A percentile compares a stretch with the other conserved stretches of the same genome.
Evolutionary conservation across 208 protist species (phyloP).

Genomic region (Trypanosoma scelopori): DNA sequence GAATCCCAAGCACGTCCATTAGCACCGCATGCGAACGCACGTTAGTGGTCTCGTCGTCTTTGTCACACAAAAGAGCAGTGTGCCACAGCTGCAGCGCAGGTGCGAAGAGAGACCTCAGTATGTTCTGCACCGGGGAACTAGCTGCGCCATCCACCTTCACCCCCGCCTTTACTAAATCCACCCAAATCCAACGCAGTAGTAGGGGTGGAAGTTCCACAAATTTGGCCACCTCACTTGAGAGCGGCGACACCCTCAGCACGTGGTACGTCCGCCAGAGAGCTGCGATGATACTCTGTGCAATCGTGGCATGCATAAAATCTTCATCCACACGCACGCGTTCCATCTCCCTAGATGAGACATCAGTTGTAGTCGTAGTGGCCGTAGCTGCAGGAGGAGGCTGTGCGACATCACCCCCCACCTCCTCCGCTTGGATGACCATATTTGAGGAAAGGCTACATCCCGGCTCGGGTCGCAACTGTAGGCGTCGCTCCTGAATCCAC

Average conservation of each 20-base stretch:
- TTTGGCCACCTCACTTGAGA: slow-evolving; percentile 57
- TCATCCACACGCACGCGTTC: neutral
- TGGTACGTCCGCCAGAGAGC: slow-evolving; percentile 64
- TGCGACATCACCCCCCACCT: neutral
- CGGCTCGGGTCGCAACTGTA: neutral
- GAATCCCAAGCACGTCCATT: slow-evolving; percentile 40
- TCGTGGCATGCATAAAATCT: slow-evolving; percentile 11
- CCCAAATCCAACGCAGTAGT: slow-evolving; percentile 30
- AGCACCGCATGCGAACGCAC: slow-evolving; percentile 65
- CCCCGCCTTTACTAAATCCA: neutral
- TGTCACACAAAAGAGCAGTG: slow-evolving; percentile 37
- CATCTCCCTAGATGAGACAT: neutral
- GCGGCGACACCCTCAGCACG: slow-evolving; percentile 39
- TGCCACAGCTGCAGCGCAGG: slow-evolving; percentile 61
- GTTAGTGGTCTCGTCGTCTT: slow-evolving; percentile 71
- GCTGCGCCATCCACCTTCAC: neutral
- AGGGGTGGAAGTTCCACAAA: slow-evolving; percentile 67
- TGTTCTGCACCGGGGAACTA: slow-evolving; percentile 1
- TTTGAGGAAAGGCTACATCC: neutral
- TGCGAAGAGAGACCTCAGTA: slow-evolving; percentile 43
- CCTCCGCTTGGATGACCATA: neutral
- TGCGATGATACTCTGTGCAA: slow-evolving; percentile 35
- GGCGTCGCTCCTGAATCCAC: slow-evolving; percentile 6
- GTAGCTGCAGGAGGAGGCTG: too few species aligned
- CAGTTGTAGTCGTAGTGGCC: neutral